Base-by-base conservation (phyloP, 257 asterid species). In the Anisodus tanguticus region DNA sequence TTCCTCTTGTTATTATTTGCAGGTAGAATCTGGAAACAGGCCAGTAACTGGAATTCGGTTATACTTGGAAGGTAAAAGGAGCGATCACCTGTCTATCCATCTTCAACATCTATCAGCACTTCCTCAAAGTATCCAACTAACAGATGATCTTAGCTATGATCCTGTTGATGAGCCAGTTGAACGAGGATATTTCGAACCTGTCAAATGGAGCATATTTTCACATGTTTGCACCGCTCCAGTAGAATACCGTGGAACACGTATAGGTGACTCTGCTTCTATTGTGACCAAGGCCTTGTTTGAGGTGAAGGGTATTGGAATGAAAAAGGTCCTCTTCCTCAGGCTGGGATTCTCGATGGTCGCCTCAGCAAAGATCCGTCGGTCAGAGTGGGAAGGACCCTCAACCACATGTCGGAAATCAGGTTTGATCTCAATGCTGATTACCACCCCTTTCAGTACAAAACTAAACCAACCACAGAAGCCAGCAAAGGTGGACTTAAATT, bases 161-260 rank as follows among this genome's bases (percentile, higher is more conserved):
- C 97, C 92, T 4, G 84, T 85, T 2, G 97, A 93, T 26, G 99
- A 91, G 81, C 90, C 95, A 10, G 72, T 89, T 41, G 87, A 87
- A 84, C 89, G 92, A 17, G 98, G 89, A 45, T 96, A 94, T 87
- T 90, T 90, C 3, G 97, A 93, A 79, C 98, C 99, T 4, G 97
- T 96, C 67, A 94, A 94, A 83, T 94, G 99, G 98, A 94, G 98
- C 91, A 93, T 91, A 87, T 96, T 96, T 90, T 96, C 99, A 2
- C 99, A 96, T 74, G 88, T 96, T 66, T 94, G 97, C 90, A 94
- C 99, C 9, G 98, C 98, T 13, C 99, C 99, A 0, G 94, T 96
- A 0, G 97, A 96, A 89, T 89, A 93, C 84, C 93, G 72, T 2
- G 98, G 95, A 3, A 86, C 95, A 6, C 88, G 91, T 8, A 87